These are phyloP conservation scores for Maudiozyma saulgeensis DNA, from an alignment of 805 yeast genomes.

Conservation along the genomic window DNA sequence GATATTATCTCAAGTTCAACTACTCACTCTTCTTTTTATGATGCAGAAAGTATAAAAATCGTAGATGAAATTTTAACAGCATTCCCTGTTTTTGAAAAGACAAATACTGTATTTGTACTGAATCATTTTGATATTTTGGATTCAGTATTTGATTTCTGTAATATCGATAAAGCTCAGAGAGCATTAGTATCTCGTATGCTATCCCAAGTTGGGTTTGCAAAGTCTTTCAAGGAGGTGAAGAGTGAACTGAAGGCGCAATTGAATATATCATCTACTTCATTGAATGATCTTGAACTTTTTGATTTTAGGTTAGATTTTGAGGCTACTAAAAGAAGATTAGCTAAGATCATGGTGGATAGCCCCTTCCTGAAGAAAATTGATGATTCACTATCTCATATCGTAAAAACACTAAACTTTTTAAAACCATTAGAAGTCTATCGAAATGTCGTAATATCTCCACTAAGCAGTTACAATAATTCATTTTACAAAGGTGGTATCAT, in stretches of 20 bases:
- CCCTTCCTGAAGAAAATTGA: constrained; percentile 54
- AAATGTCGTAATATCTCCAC: constrained; percentile 60
- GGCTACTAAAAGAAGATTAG: constrained; percentile 51
- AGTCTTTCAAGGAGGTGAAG: constrained; percentile 49
- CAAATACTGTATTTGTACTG: constrained; percentile 50
- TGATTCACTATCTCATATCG: constrained; percentile 51
- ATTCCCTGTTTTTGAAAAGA: constrained; percentile 57
- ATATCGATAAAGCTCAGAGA: constrained; percentile 65
- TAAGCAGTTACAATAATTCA: constrained; percentile 71
- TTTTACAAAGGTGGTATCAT: constrained; percentile 76
- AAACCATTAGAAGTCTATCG: constrained; percentile 51
- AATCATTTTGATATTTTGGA: constrained; percentile 79
- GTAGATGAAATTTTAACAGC: constrained; percentile 60
- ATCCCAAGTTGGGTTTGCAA: constrained; percentile 69
- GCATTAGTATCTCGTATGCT: constrained; percentile 57
- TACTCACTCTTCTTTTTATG: constrained; percentile 46
- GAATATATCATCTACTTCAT: constrained; percentile 68
- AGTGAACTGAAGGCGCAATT: constrained; percentile 52
- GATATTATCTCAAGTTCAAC: constrained; percentile 57
- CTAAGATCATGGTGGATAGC: constrained; percentile 65
- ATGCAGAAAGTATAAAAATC: constrained; percentile 82
- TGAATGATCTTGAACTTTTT: constrained; percentile 73
- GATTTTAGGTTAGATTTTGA: constrained; percentile 67
- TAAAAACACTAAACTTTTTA: constrained; percentile 45
- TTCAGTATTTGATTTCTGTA: constrained; percentile 70